Evolutionary conservation across 495 filamentous ascomycete species (phyloP).

Genomic region (Lichenothelia convexa): DNA sequence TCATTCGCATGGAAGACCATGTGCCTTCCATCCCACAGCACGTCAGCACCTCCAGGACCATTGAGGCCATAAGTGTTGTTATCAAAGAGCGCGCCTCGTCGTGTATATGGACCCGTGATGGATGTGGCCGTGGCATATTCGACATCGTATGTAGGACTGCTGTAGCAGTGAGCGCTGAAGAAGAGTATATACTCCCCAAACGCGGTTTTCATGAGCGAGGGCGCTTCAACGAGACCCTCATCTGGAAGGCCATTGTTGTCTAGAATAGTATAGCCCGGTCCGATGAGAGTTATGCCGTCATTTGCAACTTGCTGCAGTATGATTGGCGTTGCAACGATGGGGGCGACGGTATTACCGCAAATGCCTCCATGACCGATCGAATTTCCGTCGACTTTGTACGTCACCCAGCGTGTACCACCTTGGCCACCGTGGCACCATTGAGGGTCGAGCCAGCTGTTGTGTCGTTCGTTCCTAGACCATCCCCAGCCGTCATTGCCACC

Average conservation of each 20-base stretch:
- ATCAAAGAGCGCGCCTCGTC: too few relatives aligned
- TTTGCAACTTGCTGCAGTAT: slow-evolving; percentile 9
- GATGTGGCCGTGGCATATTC: slow-evolving; percentile 8
- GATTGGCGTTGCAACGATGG: slow-evolving; percentile 8
- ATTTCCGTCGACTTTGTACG: slow-evolving; percentile 31
- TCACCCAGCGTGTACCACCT: neutral
- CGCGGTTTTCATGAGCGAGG: slow-evolving; percentile 3
- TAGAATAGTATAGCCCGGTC: slow-evolving; percentile 5
- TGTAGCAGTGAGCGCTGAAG: slow-evolving; percentile 8
- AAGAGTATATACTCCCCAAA: slow-evolving; percentile 10
- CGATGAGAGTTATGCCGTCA: slow-evolving; percentile 7
- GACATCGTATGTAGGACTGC: slow-evolving; percentile 6
- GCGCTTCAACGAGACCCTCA: slow-evolving; percentile 15
- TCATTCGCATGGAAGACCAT: too few relatives aligned
- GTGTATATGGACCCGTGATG: slow-evolving; percentile 8
- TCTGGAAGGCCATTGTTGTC: slow-evolving; percentile 6
- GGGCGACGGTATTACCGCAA: slow-evolving; percentile 1
- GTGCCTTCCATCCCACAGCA: too few relatives aligned
- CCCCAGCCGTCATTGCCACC: neutral
- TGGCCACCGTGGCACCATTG: slow-evolving; percentile 1
- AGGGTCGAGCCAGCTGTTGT: slow-evolving; percentile 1
- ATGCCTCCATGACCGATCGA: neutral
- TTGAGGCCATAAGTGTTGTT: too few relatives aligned
- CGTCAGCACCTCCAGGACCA: too few relatives aligned
- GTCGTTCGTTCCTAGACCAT: neutral